These are phyloP conservation scores for Xylaria acuta DNA, from an alignment of 495 filamentous ascomycete species.

Conservation along the genomic window DNA sequence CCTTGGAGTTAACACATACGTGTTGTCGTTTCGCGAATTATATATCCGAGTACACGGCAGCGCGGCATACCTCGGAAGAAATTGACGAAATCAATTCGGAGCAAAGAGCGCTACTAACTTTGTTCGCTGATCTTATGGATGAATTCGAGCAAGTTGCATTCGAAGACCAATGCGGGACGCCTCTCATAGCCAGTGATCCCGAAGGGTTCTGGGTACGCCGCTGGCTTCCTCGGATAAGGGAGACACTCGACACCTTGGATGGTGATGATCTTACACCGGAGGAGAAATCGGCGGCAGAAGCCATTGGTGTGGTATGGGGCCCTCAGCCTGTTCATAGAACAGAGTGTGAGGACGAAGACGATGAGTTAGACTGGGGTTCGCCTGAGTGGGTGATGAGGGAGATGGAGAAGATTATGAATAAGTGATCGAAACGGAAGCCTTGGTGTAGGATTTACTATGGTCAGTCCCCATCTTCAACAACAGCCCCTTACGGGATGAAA, in stretches of 20 bases:
- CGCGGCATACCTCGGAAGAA: neutral
- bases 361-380: neutral
- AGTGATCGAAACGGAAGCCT: neutral
- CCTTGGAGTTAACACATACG: slow-evolving; percentile 3
- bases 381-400: neutral
- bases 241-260: neutral
- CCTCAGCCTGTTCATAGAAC: neutral
- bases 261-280: neutral
- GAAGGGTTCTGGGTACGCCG: slow-evolving; percentile 5
- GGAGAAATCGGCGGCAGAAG: neutral
- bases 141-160: neutral
- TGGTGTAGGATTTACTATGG: neutral
- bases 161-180: neutral
- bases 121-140: neutral
- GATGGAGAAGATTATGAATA: slow-evolving; percentile 15
- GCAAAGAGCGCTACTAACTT: neutral
- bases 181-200: slow-evolving; percentile 1
- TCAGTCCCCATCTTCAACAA: neutral
- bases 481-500: too few relatives aligned
- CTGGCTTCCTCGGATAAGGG: neutral
- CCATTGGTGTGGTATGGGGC: slow-evolving; percentile 9
- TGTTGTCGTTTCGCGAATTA: neutral
- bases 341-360: neutral
- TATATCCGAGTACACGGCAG: neutral
- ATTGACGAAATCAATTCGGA: slow-evolving; percentile 6